phyloP scores from a whole-genome alignment of 495 filamentous ascomycete genomes.

The Rhypophila decipiens region DNA sequence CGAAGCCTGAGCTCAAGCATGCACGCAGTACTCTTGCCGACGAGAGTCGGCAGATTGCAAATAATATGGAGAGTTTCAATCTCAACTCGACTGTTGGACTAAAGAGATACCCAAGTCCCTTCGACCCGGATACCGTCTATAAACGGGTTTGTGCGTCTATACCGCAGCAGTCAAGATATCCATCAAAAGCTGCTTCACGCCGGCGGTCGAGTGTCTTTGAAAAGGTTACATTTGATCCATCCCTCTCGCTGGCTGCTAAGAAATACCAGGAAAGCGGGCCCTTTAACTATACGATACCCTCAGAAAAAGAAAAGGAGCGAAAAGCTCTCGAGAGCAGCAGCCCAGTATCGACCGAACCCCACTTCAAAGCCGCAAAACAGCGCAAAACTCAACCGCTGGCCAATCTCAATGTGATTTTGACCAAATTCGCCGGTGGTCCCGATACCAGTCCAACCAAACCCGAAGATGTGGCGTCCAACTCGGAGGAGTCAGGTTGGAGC shows the following conservation, averaged over 20 bases:
- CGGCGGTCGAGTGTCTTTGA: conserved; percentile 39
- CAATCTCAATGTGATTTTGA: conserved; percentile 27
- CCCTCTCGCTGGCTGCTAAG: conserved; percentile 38
- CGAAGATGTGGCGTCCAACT: conserved; percentile 36
- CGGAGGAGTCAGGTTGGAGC: conserved; percentile 37
- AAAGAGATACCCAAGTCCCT: conserved; percentile 41
- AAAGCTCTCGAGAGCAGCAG: conserved; percentile 9
- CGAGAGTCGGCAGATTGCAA: conserved; percentile 21
- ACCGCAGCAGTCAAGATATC: conserved; percentile 9
- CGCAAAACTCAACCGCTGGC: conserved; percentile 32
- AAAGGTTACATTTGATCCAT: conserved; percentile 43
- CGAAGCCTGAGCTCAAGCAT: conserved; percentile 44
- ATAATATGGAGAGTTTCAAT: conserved; percentile 22
- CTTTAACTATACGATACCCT: conserved; percentile 34
- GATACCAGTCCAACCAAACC: conserved; percentile 20
- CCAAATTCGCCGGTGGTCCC: conserved; percentile 20
- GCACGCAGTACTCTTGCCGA: conserved; percentile 37
- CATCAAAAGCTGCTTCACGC: neutral
- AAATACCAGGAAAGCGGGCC: conserved; percentile 47
- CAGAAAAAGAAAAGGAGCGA: conserved; percentile 14
- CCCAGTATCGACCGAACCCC: conserved; percentile 35
- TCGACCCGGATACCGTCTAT: conserved; percentile 47
- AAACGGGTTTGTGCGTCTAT: conserved; percentile 41
- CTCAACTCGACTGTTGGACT: conserved; percentile 21
- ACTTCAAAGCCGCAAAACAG: conserved; percentile 28